Evolutionary conservation across 352 stramenopile genomes (phyloP).

Genomic region (Pythium oligandrum): DNA sequence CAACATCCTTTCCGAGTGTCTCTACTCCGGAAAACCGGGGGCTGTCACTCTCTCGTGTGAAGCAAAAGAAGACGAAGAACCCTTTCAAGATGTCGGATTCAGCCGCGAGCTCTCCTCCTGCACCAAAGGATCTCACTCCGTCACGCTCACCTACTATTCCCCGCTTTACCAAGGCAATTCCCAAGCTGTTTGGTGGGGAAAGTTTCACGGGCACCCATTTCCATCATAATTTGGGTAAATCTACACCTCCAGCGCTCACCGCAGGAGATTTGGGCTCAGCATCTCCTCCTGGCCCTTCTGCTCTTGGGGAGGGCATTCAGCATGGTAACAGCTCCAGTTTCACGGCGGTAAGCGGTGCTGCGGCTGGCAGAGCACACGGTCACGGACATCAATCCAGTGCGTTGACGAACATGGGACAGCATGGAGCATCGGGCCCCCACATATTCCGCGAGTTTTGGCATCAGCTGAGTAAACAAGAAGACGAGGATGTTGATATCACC

Average conservation of each 20-base stretch:
- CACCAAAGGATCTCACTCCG: slow-evolving; percentile 1
- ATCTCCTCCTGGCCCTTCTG: too few relatives aligned
- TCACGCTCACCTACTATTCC: slow-evolving; percentile 18
- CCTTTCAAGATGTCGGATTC: neutral
- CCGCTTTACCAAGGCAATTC: slow-evolving; percentile 23
- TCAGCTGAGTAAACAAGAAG: slow-evolving; percentile 63
- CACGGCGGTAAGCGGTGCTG: too few relatives aligned
- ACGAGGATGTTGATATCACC: slow-evolving; percentile 25
- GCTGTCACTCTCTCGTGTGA: slow-evolving; percentile 16
- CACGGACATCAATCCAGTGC: too few relatives aligned
- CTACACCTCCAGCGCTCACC: neutral
- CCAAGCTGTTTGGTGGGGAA: slow-evolving; percentile 22
- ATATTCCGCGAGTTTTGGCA: slow-evolving; percentile 79
- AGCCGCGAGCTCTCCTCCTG: neutral
- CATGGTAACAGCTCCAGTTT: too few relatives aligned
- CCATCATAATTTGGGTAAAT: too few relatives aligned
- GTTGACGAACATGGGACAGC: too few relatives aligned
- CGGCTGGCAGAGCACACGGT: too few relatives aligned
- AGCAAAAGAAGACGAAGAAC: slow-evolving; percentile 15
- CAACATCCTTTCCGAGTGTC: too few relatives aligned
- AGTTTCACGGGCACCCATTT: too few relatives aligned
- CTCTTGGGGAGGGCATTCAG: too few relatives aligned
- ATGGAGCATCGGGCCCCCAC: slow-evolving; percentile 29
- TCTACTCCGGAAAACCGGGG: neutral
- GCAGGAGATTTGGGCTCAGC: neutral